A percentile compares a stretch with the other conserved stretches of the same genome.
phyloP scores from a whole-genome alignment of 805 yeast species.

The Millerozyma miso region DNA sequence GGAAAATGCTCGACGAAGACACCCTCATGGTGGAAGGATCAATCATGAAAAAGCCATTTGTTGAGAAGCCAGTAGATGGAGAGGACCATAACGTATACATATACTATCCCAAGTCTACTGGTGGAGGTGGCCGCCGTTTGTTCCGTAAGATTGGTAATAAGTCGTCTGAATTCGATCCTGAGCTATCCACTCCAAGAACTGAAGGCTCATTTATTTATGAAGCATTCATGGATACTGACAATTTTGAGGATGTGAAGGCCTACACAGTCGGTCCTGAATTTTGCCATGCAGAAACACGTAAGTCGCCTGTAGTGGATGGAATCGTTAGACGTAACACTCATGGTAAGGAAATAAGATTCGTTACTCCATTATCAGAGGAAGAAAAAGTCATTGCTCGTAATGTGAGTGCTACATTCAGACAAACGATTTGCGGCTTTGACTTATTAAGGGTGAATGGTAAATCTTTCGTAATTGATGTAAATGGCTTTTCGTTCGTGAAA shows the following conservation, averaged over 20 bases:
- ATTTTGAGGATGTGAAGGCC: constrained; percentile 97
- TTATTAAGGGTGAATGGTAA: constrained; percentile 81
- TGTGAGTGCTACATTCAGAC: constrained; percentile 75
- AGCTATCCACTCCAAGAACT: constrained; percentile 67
- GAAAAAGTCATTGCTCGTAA: constrained; percentile 79
- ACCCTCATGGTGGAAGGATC: constrained; percentile 73
- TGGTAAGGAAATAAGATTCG: constrained; percentile 91
- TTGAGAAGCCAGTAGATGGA: constrained; percentile 98
- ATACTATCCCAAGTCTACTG: constrained; percentile 80
- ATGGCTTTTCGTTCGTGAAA: constrained; percentile 96
- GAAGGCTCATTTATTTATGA: constrained; percentile 92
- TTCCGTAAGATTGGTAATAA: constrained; percentile 97
- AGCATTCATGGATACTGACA: constrained; percentile 95
- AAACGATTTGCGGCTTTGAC: constrained; percentile 96
- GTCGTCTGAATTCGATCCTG: constrained; percentile 92
- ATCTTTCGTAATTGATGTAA: constrained; percentile 93
- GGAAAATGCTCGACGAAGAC: constrained; percentile 81
- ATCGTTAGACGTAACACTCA: constrained; percentile 95
- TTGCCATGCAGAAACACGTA: constrained; percentile 98
- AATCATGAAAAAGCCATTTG: constrained; percentile 80
- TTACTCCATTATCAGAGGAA: constrained; percentile 70
- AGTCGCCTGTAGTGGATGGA: constrained; percentile 99
- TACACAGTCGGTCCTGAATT: constrained; percentile 89
- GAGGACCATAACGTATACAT: constrained; percentile 96
- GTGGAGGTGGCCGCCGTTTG: constrained; percentile 95